These are phyloP conservation scores for Paraphaeosphaeria minitans DNA, from an alignment of 2,329 filamentous ascomycete species.

Conservation along the genomic window DNA sequence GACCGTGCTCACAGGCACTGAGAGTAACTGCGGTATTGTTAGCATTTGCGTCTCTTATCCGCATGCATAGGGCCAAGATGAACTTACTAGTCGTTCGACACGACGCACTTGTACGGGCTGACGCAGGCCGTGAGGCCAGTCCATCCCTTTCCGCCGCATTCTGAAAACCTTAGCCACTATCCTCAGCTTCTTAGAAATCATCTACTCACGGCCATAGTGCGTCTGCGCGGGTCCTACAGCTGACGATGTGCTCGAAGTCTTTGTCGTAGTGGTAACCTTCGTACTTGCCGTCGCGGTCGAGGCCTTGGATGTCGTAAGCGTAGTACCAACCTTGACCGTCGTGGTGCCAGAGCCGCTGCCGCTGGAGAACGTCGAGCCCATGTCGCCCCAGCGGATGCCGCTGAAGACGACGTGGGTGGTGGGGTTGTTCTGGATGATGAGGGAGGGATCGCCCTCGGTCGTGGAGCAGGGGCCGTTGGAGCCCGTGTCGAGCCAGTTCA, in stretches of 20 bases:
- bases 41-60: not conserved
- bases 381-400: conserved; percentile 64
- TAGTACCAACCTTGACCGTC: not conserved
- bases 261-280: not conserved
- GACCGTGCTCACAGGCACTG: not conserved
- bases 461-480: conserved; percentile 58
- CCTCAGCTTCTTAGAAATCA: not conserved
- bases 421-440: conserved; percentile 55
- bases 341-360: not conserved
- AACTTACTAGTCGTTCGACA: conserved; percentile 3
- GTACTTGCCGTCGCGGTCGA: not conserved
- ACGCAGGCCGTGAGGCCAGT: not conserved
- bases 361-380: conserved; percentile 54
- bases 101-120: not conserved
- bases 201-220: conserved; percentile 1
- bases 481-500: conserved; percentile 69
- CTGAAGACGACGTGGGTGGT: conserved; percentile 61
- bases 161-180: not conserved
- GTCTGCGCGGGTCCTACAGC: not conserved
- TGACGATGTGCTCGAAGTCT: not conserved
- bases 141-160: conserved; percentile 1
- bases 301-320: not conserved
- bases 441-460: conserved; percentile 57
- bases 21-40: not conserved
- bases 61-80: not conserved